A percentile compares a stretch with the other conserved stretches of the same genome.
phyloP scores from a whole-genome alignment of 1,284 basidiomycete genomes.

The Sphagnurus paluster region DNA sequence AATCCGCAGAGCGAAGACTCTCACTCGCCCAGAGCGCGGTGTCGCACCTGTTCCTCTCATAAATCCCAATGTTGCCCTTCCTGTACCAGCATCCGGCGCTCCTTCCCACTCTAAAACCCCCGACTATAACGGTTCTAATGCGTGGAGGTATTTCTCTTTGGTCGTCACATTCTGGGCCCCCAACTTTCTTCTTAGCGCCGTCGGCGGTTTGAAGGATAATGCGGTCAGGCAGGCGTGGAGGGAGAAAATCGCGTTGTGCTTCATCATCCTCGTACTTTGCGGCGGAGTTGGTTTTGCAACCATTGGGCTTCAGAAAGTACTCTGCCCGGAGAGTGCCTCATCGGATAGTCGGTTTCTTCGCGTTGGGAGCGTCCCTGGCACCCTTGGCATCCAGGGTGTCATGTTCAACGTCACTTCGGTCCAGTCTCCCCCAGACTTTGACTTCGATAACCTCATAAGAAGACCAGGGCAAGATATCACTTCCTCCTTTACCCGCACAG shows the following conservation, averaged over 20 bases:
- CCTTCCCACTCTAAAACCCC: slow-evolving; percentile 32
- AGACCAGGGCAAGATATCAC: slow-evolving; percentile 89
- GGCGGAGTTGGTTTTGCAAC: slow-evolving; percentile 88
- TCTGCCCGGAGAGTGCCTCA: slow-evolving; percentile 76
- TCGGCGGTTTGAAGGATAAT: slow-evolving; percentile 83
- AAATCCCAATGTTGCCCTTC: slow-evolving; percentile 46
- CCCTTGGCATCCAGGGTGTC: slow-evolving; percentile 78
- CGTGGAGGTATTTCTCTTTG: slow-evolving; percentile 84
- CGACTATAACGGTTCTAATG: slow-evolving; percentile 52
- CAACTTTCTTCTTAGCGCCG: slow-evolving; percentile 65
- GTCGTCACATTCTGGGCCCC: slow-evolving; percentile 93
- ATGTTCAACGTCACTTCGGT: slow-evolving; percentile 75
- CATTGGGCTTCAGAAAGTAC: slow-evolving; percentile 89
- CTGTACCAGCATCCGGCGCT: slow-evolving; percentile 38
- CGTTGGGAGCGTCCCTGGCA: slow-evolving; percentile 56
- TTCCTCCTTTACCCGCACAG: slow-evolving; percentile 72
- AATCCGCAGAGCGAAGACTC: slow-evolving; percentile 87
- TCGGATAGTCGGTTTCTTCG: slow-evolving; percentile 70
- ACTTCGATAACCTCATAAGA: slow-evolving; percentile 62
- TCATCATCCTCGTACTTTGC: slow-evolving; percentile 81
- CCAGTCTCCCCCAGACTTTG: slow-evolving; percentile 48
- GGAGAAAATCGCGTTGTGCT: slow-evolving; percentile 94
- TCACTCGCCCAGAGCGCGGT: slow-evolving; percentile 93
- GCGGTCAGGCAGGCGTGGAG: slow-evolving; percentile 91
- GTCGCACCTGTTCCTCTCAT: slow-evolving; percentile 94